Evolutionary conservation across 2,329 filamentous ascomycete genomes (phyloP).

Genomic region (Grosmannia serpens): DNA sequence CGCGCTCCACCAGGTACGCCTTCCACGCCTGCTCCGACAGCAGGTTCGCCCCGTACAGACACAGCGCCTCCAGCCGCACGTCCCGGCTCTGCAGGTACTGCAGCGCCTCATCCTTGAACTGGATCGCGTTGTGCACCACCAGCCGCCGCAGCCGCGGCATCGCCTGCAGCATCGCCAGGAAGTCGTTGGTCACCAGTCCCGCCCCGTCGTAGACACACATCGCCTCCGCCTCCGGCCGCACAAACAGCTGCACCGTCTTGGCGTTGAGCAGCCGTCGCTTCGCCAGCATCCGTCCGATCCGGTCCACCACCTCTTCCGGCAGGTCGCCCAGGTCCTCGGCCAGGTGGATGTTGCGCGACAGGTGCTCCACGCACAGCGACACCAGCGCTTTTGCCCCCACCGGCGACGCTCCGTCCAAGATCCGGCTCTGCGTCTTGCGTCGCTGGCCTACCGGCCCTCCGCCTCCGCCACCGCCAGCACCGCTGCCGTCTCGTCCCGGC

Average conservation of each 20-base stretch:
- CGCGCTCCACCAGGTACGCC: slow-evolving; percentile 54
- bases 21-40: slow-evolving; percentile 68
- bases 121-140: slow-evolving; percentile 73
- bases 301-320: slow-evolving; percentile 43
- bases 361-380: slow-evolving; percentile 49
- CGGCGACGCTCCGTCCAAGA: slow-evolving; percentile 62
- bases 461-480: slow-evolving; percentile 26
- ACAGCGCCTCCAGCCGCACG: slow-evolving; percentile 57
- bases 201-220: slow-evolving; percentile 47
- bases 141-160: slow-evolving; percentile 58
- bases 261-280: slow-evolving; percentile 46
- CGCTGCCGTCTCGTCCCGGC: slow-evolving; percentile 20
- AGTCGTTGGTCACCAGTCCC: slow-evolving; percentile 64
- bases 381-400: slow-evolving; percentile 59
- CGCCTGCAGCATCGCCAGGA: slow-evolving; percentile 66
- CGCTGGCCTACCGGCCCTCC: slow-evolving; percentile 46
- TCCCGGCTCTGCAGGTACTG: slow-evolving; percentile 68
- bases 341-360: slow-evolving; percentile 50
- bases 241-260: slow-evolving; percentile 44
- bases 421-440: slow-evolving; percentile 69
- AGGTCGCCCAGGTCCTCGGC: slow-evolving; percentile 52
- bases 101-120: slow-evolving; percentile 78
- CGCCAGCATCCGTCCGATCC: slow-evolving; percentile 46
- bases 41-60: slow-evolving; percentile 76
- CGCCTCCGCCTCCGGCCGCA: slow-evolving; percentile 36